Evolutionary conservation across 495 filamentous ascomycete species (phyloP).

Genomic region (Aspergillus nidulans): DNA sequence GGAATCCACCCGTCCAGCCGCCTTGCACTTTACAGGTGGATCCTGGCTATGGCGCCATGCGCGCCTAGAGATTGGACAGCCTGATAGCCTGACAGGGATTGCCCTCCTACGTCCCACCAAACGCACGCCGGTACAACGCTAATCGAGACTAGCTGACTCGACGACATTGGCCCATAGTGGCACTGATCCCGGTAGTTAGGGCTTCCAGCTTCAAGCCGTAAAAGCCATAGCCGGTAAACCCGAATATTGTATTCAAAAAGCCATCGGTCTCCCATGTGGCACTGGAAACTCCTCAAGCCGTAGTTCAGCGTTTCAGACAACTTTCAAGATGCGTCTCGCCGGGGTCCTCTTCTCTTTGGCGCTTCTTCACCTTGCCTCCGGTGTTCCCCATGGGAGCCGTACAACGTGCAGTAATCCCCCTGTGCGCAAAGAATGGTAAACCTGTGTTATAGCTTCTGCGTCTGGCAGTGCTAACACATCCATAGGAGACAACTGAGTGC

Average conservation of each 20-base stretch:
- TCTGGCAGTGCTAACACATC: background rate
- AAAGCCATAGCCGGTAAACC: constrained; percentile 3
- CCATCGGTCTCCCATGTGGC: constrained; percentile 1
- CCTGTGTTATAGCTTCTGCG: background rate
- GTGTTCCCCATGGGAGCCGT: background rate
- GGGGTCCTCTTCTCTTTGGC: constrained; percentile 1
- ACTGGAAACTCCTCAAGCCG: background rate
- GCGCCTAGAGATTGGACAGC: background rate
- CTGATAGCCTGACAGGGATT: background rate
- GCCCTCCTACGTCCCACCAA: background rate
- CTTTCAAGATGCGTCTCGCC: constrained; percentile 9
- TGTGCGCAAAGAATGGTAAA: constrained; percentile 23
- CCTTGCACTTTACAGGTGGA: background rate
- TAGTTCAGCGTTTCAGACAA: constrained; percentile 7
- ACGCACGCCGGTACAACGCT: background rate
- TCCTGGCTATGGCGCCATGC: background rate
- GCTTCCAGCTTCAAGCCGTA: constrained; percentile 1
- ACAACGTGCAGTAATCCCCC: constrained; percentile 14
- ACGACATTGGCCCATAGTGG: background rate
- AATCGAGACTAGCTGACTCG: background rate
- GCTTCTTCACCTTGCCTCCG: background rate
- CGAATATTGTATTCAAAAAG: background rate
- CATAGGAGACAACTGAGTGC: constrained; percentile 13
- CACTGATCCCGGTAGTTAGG: constrained; percentile 3
- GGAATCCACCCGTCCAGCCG: background rate